Percentiles rank a stretch among this genome's conserved stretches.
phyloP scores from a whole-genome alignment of 2,329 filamentous ascomycete species.

The Shiraia sp. region DNA sequence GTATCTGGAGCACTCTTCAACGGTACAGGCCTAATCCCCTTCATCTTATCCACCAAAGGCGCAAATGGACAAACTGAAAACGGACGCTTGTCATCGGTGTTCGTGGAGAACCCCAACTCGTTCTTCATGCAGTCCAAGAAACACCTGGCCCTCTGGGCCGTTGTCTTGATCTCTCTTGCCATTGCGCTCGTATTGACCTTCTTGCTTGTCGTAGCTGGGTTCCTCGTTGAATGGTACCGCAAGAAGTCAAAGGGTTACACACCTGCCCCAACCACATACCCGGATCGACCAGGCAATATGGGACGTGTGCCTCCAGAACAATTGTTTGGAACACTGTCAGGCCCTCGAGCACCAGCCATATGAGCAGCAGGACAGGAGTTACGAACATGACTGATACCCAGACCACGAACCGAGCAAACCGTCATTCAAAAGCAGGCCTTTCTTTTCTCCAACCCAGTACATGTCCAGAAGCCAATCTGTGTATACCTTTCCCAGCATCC shows the following conservation, averaged over 20 bases:
- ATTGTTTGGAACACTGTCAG: conserved; percentile 41
- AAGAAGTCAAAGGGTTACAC: conserved; percentile 79
- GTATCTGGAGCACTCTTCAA: conserved; percentile 88
- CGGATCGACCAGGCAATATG: conserved; percentile 53
- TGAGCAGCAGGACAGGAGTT: too few relatives aligned
- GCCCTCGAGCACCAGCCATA: conserved; percentile 39
- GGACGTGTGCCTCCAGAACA: conserved; percentile 55
- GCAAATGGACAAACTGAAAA: conserved; percentile 58
- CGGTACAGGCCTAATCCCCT: conserved; percentile 76
- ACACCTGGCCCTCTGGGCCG: conserved; percentile 71
- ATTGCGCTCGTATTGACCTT: conserved; percentile 79
- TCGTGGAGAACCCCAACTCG: conserved; percentile 75
- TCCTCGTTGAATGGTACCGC: conserved; percentile 74
- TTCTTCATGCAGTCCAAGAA: conserved; percentile 66
- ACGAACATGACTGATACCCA: too few relatives aligned
- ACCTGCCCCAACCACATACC: conserved; percentile 67
- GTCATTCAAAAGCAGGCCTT: too few relatives aligned
- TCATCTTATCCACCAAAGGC: conserved; percentile 72
- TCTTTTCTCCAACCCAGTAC: too few relatives aligned
- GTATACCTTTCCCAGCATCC: too few relatives aligned
- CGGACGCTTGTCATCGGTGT: conserved; percentile 79
- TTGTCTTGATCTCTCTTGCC: conserved; percentile 79
- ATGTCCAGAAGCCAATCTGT: too few relatives aligned
- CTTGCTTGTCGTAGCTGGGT: conserved; percentile 73
- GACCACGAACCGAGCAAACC: too few relatives aligned